Base-by-base conservation (phyloP, 1,139 yeast genomes). In the Zygosaccharomyces pseudobailii region DNA sequence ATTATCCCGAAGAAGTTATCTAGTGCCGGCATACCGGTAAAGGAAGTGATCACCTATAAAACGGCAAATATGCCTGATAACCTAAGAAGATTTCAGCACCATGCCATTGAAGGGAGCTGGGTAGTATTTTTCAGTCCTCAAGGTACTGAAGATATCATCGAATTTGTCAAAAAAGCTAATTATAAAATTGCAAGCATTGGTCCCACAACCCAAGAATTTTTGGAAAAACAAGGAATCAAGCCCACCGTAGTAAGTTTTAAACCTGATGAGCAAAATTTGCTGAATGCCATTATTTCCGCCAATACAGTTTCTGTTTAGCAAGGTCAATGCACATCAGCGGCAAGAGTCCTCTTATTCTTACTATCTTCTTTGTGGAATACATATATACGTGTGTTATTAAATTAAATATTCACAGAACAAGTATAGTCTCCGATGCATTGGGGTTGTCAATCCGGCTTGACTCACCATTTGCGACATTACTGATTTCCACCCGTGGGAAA, bases 111-210 rank as follows among this genome's bases (percentile, higher is more conserved):
- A 0, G 43, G 43, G n/a, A 33, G 71, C 45, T 86, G 95, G 95
- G 71, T 89, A 5, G 84, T 89, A 0, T 86, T 92, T 53, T 92
- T 90, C 66, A 87, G 97, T 54, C 95, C 97, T 0, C 95, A 92
- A 55, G 96, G 96, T 0, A 84, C 95, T 0, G 77, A 75, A 36
- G 71, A 67, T 0, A 82, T 87, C 6, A 77, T 86, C 2, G 69
- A 75, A 9, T 71, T 71, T 53, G 55, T 83, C 38, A 67, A 63
- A 38, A 47, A 55, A 0, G 50, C 54, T 3, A 37, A 50, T 5
- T 48, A 73, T 43, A 75, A 73, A 46, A 71, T 89, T 19, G 97
- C 95, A 0, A 80, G 90, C 4, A 92, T 92, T 51, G 98, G 98
- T 0, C 97, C 97, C 1, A 90, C 97, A 0, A 92, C 98, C 0